A percentile compares a stretch with the other conserved stretches of the same genome.
Evolutionary conservation across 2,329 filamentous ascomycete genomes (phyloP).

Genomic region (Pezicula neosporulosa): DNA sequence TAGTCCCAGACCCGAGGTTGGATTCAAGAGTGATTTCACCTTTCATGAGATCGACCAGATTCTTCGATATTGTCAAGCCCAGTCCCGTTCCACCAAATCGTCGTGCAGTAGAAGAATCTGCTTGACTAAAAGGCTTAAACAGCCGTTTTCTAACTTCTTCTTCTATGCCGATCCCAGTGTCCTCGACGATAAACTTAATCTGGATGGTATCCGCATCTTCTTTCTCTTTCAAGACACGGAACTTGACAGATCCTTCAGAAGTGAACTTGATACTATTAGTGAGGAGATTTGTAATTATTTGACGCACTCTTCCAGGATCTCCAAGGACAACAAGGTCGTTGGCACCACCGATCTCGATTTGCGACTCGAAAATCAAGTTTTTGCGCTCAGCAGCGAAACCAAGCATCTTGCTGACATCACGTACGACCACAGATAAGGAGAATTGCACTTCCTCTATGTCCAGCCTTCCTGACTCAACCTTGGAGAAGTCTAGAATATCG

Average conservation of each 20-base stretch:
- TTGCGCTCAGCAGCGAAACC: constrained; percentile 80
- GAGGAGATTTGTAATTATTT: constrained; percentile 77
- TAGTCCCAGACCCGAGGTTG: constrained; percentile 63
- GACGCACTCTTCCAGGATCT: constrained; percentile 78
- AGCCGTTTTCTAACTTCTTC: constrained; percentile 69
- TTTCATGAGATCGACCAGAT: constrained; percentile 75
- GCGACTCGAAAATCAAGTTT: constrained; percentile 67
- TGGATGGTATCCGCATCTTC: constrained; percentile 63
- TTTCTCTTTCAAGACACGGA: constrained; percentile 60
- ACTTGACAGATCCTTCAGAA: constrained; percentile 62
- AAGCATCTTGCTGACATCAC: constrained; percentile 84
- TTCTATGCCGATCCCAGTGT: constrained; percentile 79
- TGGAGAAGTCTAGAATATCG: constrained; percentile 87
- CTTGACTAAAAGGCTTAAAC: constrained; percentile 80
- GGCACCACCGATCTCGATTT: constrained; percentile 55
- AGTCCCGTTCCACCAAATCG: constrained; percentile 78
- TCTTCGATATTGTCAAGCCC: constrained; percentile 78
- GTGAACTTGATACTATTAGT: constrained; percentile 79
- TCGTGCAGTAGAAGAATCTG: constrained; percentile 74
- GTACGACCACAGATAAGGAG: constrained; percentile 67
- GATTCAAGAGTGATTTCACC: constrained; percentile 72
- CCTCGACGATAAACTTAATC: constrained; percentile 69
- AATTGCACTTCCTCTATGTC: constrained; percentile 82
- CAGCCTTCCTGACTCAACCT: constrained; percentile 73
- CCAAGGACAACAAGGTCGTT: constrained; percentile 77